Percentiles rank a stretch among this genome's conserved stretches.
phyloP scores from a whole-genome alignment of 129 eudicot genomes.

The Flaveria brownii region DNA sequence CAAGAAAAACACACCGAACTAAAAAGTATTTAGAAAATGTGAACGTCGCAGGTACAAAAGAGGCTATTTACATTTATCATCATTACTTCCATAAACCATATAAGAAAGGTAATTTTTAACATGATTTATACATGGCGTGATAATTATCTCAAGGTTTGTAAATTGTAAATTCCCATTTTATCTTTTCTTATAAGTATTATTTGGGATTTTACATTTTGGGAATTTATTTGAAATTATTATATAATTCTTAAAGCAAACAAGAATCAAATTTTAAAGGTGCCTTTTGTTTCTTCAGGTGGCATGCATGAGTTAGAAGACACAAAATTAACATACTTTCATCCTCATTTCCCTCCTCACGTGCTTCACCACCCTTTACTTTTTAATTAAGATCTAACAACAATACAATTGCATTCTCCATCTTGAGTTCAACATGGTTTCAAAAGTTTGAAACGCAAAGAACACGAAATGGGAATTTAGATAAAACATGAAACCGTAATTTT shows the following conservation, averaged over 20 bases:
- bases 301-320: conserved; percentile 34
- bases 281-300: conserved; percentile 41
- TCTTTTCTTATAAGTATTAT: conserved; percentile 35
- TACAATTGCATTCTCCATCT: not conserved
- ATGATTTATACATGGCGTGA: too few relatives aligned
- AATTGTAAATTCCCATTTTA: conserved; percentile 16
- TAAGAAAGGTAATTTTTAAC: too few relatives aligned
- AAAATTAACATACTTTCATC: conserved; percentile 18
- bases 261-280: conserved; percentile 41
- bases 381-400: conserved; percentile 3
- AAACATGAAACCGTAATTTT: not conserved
- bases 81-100: too few relatives aligned
- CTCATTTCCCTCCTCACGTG: conserved; percentile 25
- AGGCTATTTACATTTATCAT: too few relatives aligned
- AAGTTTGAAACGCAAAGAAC: not conserved
- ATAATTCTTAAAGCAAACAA: conserved; percentile 35
- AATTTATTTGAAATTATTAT: conserved; percentile 33
- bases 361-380: conserved; percentile 27
- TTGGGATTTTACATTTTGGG: conserved; percentile 16
- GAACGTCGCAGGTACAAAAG: too few relatives aligned
- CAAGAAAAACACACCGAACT: too few relatives aligned
- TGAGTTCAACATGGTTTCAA: not conserved
- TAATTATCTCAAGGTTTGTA: too few relatives aligned
- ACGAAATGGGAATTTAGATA: not conserved
- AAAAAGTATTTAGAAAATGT: too few relatives aligned